Base-by-base conservation (phyloP, 1,139 yeast species). In the Candida pseudoviswanathii region DNA sequence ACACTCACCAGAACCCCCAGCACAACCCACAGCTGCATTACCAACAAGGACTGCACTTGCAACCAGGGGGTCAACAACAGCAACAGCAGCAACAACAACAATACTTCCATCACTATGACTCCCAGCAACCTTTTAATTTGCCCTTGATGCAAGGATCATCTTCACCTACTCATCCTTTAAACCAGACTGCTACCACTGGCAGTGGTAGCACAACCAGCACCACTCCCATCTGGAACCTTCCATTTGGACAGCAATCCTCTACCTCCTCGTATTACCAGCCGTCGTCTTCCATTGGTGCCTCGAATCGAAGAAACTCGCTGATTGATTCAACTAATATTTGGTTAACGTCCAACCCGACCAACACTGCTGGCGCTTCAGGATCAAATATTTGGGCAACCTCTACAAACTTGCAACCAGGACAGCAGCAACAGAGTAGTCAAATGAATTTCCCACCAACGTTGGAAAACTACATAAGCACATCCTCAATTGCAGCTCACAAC, bases 401-500 rank as follows among this genome's bases (percentile, higher is more conserved):
- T 8, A 22, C 41, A 43, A 31, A 31, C 24, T 41, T 41, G 29
- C 34, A 24, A 30, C 16, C 44, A 9, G 22, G 22, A 29, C 42
- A 34, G 40, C 31, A 41, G 25, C 38, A 38, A 21, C n/a, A 44
- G 4, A 37, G 25, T 36, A 5, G 24, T 16, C 16, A 16, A 16
- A 16, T 16, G 16, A 16, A 26, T 26, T 33, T 41, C 3, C 24
- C 26, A 24, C 31, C 42, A 25, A 10, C 37, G 21, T 45, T 45
- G 11, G 53, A 51, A n/a, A 53, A 53, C 42, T 53, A 53, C 34
- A 47, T 47, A 7, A 30, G 47, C 33, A 43, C 53, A 22, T 45
- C 51, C 27, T 25, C 43, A 9, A 36, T 29, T 30, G 41, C 16
- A n/a, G 37, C 21, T 29, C 46, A 33, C 29, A 40, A 50, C 37